A percentile compares a stretch with the other conserved stretches of the same genome.
Conservation (phyloP, 108 stramenopile species). For the Skeletonema marinoi region DNA sequence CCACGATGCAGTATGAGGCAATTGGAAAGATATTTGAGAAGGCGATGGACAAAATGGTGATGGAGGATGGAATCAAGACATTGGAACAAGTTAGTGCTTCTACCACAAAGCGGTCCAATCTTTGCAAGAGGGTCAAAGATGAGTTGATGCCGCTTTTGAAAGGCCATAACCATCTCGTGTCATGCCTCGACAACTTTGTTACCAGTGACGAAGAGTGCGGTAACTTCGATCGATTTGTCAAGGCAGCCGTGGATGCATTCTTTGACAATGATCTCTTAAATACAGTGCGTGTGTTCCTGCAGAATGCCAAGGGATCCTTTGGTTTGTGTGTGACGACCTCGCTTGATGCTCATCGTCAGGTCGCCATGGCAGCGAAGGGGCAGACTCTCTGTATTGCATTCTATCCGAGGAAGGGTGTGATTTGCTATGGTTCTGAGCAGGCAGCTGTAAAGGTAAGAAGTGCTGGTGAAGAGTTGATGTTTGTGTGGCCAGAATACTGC, state of each 20-base stretch:
- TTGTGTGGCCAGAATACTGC: background rate
- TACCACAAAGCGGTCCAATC: background rate
- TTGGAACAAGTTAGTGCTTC: slow-evolving; percentile 11
- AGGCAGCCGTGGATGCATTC: slow-evolving; percentile 57
- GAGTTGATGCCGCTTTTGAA: background rate
- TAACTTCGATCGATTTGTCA: slow-evolving; percentile 8
- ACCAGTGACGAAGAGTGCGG: slow-evolving; percentile 9
- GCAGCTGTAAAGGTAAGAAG: slow-evolving; percentile 58
- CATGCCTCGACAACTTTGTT: slow-evolving; percentile 5
- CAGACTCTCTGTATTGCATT: slow-evolving; percentile 71
- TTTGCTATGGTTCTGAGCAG: slow-evolving; percentile 74
- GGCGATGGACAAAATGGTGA: slow-evolving; percentile 29
- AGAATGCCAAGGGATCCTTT: slow-evolving; percentile 69
- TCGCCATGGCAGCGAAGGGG: slow-evolving; percentile 67
- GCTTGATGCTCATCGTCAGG: slow-evolving; percentile 68
- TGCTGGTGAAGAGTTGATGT: background rate
- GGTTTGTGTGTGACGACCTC: slow-evolving; percentile 65
- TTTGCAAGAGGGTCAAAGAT: background rate
- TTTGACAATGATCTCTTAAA: slow-evolving; percentile 70
- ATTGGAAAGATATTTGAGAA: slow-evolving; percentile 62
- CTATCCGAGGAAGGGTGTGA: slow-evolving; percentile 66
- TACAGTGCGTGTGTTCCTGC: slow-evolving; percentile 52
- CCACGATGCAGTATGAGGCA: slow-evolving; percentile 42
- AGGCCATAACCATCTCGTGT: background rate
- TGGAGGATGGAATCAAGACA: background rate